A percentile compares a stretch with the other conserved stretches of the same genome.
Evolutionary conservation across 495 filamentous ascomycete species (phyloP).

Genomic region (Friedmanniomyces endolithicus): DNA sequence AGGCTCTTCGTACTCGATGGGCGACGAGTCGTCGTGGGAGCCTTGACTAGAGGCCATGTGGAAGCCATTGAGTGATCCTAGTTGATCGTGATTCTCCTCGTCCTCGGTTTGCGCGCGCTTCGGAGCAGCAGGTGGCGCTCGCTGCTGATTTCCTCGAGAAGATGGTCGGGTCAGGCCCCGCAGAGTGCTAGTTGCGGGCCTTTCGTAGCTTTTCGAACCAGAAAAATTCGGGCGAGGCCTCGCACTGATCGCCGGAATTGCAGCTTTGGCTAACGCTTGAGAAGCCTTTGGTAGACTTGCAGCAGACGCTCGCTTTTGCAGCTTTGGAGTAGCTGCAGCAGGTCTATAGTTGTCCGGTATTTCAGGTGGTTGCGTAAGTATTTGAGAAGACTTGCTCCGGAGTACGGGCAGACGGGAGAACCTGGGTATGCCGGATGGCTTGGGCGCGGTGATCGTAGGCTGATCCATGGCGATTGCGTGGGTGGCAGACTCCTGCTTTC

Average conservation of each 20-base stretch:
- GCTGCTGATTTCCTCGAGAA: slow-evolving; percentile 14
- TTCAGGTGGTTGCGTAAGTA: background rate
- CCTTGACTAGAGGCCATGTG: slow-evolving; percentile 22
- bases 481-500: slow-evolving; percentile 6
- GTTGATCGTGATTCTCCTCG: slow-evolving; percentile 20
- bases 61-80: slow-evolving; percentile 21
- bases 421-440: slow-evolving; percentile 25
- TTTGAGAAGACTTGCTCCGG: slow-evolving; percentile 7
- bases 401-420: slow-evolving; percentile 26
- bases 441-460: slow-evolving; percentile 18
- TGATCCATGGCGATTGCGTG: slow-evolving; percentile 19
- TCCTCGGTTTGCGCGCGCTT: slow-evolving; percentile 9
- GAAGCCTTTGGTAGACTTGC: background rate
- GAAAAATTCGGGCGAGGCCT: background rate
- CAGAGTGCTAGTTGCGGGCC: background rate
- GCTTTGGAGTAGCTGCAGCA: slow-evolving; percentile 3
- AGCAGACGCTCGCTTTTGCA: slow-evolving; percentile 3
- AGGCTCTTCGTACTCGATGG: slow-evolving; percentile 6
- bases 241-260: background rate
- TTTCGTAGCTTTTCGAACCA: background rate
- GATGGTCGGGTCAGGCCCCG: slow-evolving; percentile 3
- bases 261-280: background rate
- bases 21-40: slow-evolving; percentile 14
- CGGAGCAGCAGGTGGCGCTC: background rate
- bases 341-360: slow-evolving; percentile 5